Evolutionary conservation across 371 early-diverging fungal genomes (phyloP).

Genomic region (Rhizopus delemar): DNA sequence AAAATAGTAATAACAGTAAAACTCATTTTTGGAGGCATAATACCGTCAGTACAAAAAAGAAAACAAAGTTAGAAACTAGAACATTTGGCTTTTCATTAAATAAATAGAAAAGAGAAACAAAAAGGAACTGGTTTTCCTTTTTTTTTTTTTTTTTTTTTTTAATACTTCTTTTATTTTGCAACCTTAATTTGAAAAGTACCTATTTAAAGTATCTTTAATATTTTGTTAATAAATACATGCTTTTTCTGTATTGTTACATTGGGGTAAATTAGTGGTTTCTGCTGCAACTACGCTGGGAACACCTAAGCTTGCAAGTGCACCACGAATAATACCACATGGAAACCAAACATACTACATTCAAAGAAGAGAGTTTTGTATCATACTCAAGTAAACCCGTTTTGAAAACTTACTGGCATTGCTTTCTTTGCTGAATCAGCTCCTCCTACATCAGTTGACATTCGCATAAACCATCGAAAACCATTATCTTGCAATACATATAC

Average conservation of each 20-base stretch:
- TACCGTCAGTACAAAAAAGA: conserved; percentile 4
- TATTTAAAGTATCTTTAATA: conserved; percentile 6
- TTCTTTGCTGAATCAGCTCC: conserved; percentile 76
- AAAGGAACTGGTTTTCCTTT: conserved; percentile 12
- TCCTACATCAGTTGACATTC: conserved; percentile 82
- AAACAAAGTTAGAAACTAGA: background rate
- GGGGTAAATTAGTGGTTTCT: conserved; percentile 84
- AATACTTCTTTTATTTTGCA: conserved; percentile 45
- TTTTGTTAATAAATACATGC: background rate
- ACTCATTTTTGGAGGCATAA: conserved; percentile 23
- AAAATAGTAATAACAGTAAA: background rate
- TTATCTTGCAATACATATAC: conserved; percentile 97
- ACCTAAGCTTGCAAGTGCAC: conserved; percentile 88
- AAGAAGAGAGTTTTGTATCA: background rate
- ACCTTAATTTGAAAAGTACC: conserved; percentile 90
- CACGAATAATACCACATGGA: conserved; percentile 94
- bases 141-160: conserved; percentile 15
- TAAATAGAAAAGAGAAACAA: background rate
- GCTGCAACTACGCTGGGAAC: conserved; percentile 84
- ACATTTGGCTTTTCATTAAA: conserved; percentile 17
- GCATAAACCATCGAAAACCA: conserved; percentile 90
- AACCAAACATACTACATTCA: conserved; percentile 82
- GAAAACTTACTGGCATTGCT: conserved; percentile 70
- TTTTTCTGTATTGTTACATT: conserved; percentile 66
- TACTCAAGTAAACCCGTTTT: no score